These are phyloP conservation scores for Plicaturopsis crispa DNA, from an alignment of 768 basidiomycete genomes.

Conservation along the genomic window DNA sequence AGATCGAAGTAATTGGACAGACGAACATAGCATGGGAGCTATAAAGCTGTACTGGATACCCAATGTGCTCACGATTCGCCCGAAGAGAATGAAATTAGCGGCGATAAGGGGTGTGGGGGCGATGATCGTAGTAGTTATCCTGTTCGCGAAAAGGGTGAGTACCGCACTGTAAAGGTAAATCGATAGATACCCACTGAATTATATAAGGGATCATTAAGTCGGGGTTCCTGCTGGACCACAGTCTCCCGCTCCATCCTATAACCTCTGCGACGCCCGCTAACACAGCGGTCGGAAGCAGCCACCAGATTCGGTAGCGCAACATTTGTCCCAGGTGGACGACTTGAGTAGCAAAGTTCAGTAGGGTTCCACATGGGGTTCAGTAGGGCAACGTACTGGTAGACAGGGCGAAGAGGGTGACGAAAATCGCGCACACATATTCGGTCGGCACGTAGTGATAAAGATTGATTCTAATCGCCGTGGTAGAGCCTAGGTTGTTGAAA, in stretches of 20 bases:
- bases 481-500: too few relatives aligned
- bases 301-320: constrained; percentile 38
- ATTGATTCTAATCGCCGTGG: too few relatives aligned
- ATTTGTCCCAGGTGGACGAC: constrained; percentile 41
- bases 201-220: constrained; percentile 22
- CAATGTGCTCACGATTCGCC: constrained; percentile 32
- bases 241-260: constrained; percentile 46
- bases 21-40: constrained; percentile 31
- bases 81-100: constrained; percentile 48
- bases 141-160: neutral
- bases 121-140: constrained; percentile 31
- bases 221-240: constrained; percentile 36
- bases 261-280: constrained; percentile 42
- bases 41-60: constrained; percentile 46
- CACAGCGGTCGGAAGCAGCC: constrained; percentile 40
- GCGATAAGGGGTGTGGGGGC: constrained; percentile 53
- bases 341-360: constrained; percentile 12
- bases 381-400: constrained; percentile 26
- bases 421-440: constrained; percentile 25
- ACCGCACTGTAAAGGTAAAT: neutral
- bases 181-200: constrained; percentile 23
- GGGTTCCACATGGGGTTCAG: neutral
- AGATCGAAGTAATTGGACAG: neutral
- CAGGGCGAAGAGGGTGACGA: constrained; percentile 31
- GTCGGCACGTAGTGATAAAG: constrained; percentile 39